phyloP scores from a whole-genome alignment of 2,329 filamentous ascomycete species.

The Colletotrichum endophyticum region DNA sequence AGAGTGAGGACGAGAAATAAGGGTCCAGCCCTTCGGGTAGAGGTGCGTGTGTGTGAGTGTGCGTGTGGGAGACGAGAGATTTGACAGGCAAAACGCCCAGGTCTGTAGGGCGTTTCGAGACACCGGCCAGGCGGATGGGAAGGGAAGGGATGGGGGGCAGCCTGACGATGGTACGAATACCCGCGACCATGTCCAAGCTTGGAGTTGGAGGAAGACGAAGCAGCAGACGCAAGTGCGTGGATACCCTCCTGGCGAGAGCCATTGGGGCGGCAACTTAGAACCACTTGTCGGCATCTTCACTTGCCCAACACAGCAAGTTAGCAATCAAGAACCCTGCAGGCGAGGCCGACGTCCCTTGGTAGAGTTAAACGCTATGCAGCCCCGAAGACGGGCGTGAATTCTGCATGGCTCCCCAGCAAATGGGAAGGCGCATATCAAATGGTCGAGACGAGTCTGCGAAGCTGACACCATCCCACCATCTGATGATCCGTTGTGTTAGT shows the following conservation, averaged over 20 bases:
- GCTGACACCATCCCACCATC: neutral
- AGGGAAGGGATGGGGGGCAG: neutral
- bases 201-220: neutral
- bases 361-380: neutral
- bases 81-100: neutral
- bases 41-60: neutral
- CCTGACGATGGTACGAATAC: neutral
- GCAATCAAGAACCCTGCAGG: neutral
- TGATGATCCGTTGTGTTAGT: neutral
- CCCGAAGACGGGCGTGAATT: neutral
- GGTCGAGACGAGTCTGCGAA: neutral
- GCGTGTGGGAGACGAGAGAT: neutral
- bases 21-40: neutral
- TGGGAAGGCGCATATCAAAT: neutral
- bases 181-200: neutral
- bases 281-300: neutral
- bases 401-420: neutral
- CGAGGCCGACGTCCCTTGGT: neutral
- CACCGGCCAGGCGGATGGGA: neutral
- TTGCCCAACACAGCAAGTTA: neutral
- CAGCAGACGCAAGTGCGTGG: neutral
- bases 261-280: neutral
- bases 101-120: neutral
- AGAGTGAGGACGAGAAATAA: neutral
- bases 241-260: neutral